Evolutionary conservation across 345 rosid genomes (phyloP), one percentile per base, ranked within the genome.

Genomic region (Conringia planisiliqua): DNA sequence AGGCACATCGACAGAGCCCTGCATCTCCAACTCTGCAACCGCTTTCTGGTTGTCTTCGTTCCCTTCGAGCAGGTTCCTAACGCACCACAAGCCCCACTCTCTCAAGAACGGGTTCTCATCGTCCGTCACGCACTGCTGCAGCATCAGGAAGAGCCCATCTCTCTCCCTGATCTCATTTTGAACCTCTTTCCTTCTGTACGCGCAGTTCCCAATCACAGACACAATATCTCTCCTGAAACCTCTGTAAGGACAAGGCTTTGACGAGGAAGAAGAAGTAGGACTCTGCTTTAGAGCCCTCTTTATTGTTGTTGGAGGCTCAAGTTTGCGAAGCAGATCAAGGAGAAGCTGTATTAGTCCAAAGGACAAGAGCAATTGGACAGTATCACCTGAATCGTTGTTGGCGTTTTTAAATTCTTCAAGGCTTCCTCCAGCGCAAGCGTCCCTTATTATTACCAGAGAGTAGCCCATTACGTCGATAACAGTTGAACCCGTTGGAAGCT

Each of bases 51-150:
- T 91, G 67, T 86, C 88, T 33, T 65, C 40, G 76, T 91, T 91
- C 62, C 94, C 90, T 80, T 90, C 92, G 76, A 90, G 61, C 48
- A 91, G 27, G 73, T 91, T 91, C 77, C 93, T 86, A 60, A 83
- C 57, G 5, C 85, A 68, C 95, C 89, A 94, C 60, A 94, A 85
- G 11, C 93, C 90, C 98, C 96, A 91, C 75, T 91, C 97, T 69
- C 94, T 90, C 73, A 88, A 51, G 78, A 83, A 91, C 0, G 87
- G 89, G 80, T 91, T 91, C 9, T 88, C 90, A 75, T 90, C 93
- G 55, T 88, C 93, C 0, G 79, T 62, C 46, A 88, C 92, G 65
- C 97, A 90, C 55, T 91, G 95, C 70, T 88, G 98, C 67, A 90
- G 56, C 74, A 94, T 70, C 48, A 90, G n/a, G 10, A 83, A 72